Evolutionary conservation across 106 monocot genomes (phyloP).

Genomic region (Triglochin maritima): DNA sequence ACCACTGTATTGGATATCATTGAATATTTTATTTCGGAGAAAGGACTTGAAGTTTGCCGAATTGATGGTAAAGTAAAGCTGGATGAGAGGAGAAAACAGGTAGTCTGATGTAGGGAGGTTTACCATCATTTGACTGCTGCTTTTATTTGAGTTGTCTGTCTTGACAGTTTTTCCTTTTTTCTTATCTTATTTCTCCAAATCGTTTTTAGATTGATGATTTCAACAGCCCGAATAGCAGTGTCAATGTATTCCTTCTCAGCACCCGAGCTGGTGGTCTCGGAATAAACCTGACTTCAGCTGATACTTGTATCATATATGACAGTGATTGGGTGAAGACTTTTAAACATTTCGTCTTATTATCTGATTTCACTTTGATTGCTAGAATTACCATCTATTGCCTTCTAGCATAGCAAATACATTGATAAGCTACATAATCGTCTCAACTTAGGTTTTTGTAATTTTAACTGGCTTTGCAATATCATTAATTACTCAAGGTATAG

Average conservation of each 20-base stretch:
- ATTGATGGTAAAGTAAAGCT: slow-evolving; percentile 78
- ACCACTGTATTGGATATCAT: slow-evolving; percentile 81
- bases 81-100: slow-evolving; percentile 75
- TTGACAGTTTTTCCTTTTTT: neutral
- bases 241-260: slow-evolving; percentile 70
- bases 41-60: slow-evolving; percentile 55
- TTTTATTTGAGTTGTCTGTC: neutral
- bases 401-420: neutral
- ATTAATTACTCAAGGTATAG: too few relatives aligned
- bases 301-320: slow-evolving; percentile 97
- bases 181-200: neutral
- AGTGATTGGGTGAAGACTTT: slow-evolving; percentile 78
- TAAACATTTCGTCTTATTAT: neutral
- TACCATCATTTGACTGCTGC: too few relatives aligned
- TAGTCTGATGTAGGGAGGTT: neutral
- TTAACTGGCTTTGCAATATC: too few relatives aligned
- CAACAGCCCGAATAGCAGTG: slow-evolving; percentile 58
- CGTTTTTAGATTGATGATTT: slow-evolving; percentile 64
- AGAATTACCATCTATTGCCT: neutral
- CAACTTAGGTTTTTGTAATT: too few relatives aligned
- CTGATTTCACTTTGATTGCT: neutral
- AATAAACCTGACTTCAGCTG: slow-evolving; percentile 92
- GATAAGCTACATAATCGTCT: neutral
- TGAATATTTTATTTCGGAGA: slow-evolving; percentile 68
- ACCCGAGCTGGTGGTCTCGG: slow-evolving; percentile 95